phyloP scores from a whole-genome alignment of 345 rosid genomes.

The Salix arbutifolia region DNA sequence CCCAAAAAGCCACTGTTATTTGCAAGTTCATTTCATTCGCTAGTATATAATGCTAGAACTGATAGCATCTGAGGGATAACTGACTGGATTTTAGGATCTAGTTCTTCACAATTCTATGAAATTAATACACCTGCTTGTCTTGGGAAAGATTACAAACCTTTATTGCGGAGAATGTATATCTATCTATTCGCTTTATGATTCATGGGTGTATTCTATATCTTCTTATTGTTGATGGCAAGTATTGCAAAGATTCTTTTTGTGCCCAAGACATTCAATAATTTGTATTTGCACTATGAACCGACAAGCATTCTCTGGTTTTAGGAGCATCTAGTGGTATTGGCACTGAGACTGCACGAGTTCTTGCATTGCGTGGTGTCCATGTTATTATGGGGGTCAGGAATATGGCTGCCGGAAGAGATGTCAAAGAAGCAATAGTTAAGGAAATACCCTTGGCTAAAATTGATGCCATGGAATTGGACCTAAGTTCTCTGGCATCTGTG shows the following conservation, averaged over 20 bases:
- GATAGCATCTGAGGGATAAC: too few relatives aligned
- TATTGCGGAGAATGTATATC: neutral
- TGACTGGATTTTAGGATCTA: neutral
- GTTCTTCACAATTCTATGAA: neutral
- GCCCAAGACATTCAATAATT: neutral
- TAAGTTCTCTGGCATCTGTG: constrained; percentile 39
- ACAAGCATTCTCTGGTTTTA: constrained; percentile 8
- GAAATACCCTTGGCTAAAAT: constrained; percentile 17
- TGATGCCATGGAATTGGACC: constrained; percentile 38
- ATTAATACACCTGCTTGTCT: neutral
- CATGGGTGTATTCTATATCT: neutral
- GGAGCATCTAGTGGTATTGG: constrained; percentile 87
- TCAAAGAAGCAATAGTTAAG: constrained; percentile 30
- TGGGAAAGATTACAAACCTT: neutral
- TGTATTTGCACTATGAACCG: neutral
- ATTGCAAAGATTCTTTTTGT: neutral
- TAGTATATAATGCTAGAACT: neutral
- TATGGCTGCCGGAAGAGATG: constrained; percentile 25
- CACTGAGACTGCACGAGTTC: constrained; percentile 52
- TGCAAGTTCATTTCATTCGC: neutral
- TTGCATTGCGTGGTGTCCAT: constrained; percentile 25
- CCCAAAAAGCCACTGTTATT: neutral
- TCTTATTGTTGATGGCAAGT: neutral
- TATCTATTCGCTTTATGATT: neutral
- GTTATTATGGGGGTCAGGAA: constrained; percentile 34